Evolutionary conservation across 2,329 filamentous ascomycete genomes (phyloP).

Genomic region (Ascochyta koolunga): DNA sequence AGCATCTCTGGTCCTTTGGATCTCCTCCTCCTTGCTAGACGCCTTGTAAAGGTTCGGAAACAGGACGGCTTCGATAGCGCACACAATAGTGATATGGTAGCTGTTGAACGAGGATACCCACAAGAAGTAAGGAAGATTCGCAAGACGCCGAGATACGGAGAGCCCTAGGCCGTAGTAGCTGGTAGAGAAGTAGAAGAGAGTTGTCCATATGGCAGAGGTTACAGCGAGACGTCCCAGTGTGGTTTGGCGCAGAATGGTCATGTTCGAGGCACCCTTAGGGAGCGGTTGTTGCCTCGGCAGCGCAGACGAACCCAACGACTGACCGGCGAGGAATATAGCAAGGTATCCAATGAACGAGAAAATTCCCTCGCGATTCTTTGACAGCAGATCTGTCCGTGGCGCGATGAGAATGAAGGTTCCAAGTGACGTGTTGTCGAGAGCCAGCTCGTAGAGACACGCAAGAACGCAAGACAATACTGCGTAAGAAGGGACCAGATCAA

Average conservation of each 20-base stretch:
- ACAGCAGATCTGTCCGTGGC: slow-evolving; percentile 77
- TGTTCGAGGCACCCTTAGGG: slow-evolving; percentile 50
- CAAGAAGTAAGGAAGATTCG: slow-evolving; percentile 90
- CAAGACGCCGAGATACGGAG: slow-evolving; percentile 82
- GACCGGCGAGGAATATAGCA: slow-evolving; percentile 90
- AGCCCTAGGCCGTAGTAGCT: slow-evolving; percentile 69
- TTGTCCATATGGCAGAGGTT: slow-evolving; percentile 72
- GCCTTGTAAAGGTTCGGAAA: slow-evolving; percentile 75
- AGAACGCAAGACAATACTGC: slow-evolving; percentile 75
- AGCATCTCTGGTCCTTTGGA: slow-evolving; percentile 67
- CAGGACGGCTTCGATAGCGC: slow-evolving; percentile 75
- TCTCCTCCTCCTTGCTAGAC: slow-evolving; percentile 61
- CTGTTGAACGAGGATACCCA: slow-evolving; percentile 95
- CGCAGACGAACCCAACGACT: slow-evolving; percentile 79
- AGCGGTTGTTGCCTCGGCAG: slow-evolving; percentile 64
- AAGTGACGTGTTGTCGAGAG: slow-evolving; percentile 74
- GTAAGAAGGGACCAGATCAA: slow-evolving; percentile 76
- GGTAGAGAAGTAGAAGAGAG: slow-evolving; percentile 72
- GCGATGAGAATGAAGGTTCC: slow-evolving; percentile 84
- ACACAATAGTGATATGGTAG: slow-evolving; percentile 79
- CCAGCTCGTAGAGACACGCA: slow-evolving; percentile 72
- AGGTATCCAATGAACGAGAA: slow-evolving; percentile 94
- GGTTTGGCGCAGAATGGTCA: slow-evolving; percentile 58
- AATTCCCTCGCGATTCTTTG: slow-evolving; percentile 93
- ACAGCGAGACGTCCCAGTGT: slow-evolving; percentile 68